Evolutionary conservation across 768 basidiomycete species (phyloP), one percentile per base, ranked within the genome.

Genomic region (Suillus tomentosus): DNA sequence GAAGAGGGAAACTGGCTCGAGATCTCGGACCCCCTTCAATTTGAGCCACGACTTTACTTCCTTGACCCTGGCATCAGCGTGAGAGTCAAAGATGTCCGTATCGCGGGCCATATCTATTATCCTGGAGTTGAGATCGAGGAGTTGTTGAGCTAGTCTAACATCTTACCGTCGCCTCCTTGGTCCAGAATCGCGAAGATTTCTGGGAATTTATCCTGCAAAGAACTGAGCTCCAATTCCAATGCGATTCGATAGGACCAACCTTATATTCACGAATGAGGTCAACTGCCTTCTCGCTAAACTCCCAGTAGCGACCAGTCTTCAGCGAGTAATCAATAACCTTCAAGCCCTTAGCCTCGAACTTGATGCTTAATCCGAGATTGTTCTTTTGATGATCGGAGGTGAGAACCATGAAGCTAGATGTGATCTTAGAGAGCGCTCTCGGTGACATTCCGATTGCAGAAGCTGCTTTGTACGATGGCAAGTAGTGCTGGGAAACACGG

Each of bases 251-350:
- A 11, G 19, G 5, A 10, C 5, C 61, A 14, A 89, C 90, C 84
- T 91, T 91, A 80, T 99, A 99, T 62, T 95, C 89, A 47, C 79
- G 80, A 62, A 98, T 85, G 19, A 98, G 83, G 31, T 89, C 81
- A 45, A 96, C 78, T 0, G 96, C 90, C 72, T 89, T 92, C 64
- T 94, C 86, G 69, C 94, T 96, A 71, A 91, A 99, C 72, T 99
- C 96, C 97, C 96, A 99, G 40, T 86, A 82, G 9, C 88, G 79
- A 10, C 89, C 90, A 36, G 89, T 86, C 77, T 96, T 96, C 65
- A 87, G 84, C 8, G 95, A 90, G 76, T 97, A 98, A 66, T 93
- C 92, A 53, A 97, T 82, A 1, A 99, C 97, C 77, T 99, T 99
- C 70, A 95, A 75, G 11, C 88, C 85, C 77, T 97, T 99, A 14